A percentile compares a stretch with the other conserved stretches of the same genome.
These are phyloP conservation scores for Pycnococcus provasolii DNA, from an alignment of 139 green algal genomes.

Conservation along the genomic window DNA sequence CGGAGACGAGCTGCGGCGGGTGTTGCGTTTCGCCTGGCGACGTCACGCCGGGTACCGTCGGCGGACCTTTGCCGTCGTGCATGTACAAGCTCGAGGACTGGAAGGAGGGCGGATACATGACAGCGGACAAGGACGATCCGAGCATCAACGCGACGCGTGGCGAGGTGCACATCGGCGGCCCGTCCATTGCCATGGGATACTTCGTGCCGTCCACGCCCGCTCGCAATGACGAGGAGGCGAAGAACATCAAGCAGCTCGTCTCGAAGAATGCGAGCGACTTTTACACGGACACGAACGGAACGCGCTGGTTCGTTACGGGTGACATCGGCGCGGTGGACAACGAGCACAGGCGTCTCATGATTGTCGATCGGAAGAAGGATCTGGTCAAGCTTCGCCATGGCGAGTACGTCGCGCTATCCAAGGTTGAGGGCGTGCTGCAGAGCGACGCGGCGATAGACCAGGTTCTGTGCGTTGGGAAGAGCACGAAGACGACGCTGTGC, in stretches of 20 bases:
- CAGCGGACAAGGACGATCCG: constrained; percentile 4
- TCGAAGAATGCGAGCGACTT: constrained; percentile 16
- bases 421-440: constrained; percentile 27
- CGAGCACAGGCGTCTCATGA: constrained; percentile 29
- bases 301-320: constrained; percentile 38
- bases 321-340: constrained; percentile 33
- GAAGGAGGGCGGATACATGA: constrained; percentile 13
- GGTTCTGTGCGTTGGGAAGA: constrained; percentile 7
- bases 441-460: constrained; percentile 11
- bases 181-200: constrained; percentile 14
- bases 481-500: neutral
- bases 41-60: constrained; percentile 1
- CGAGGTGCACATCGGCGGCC: constrained; percentile 18
- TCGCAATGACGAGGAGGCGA: neutral
- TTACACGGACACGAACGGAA: constrained; percentile 13
- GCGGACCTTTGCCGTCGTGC: neutral
- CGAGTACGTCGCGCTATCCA: constrained; percentile 40
- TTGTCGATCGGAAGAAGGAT: constrained; percentile 44
- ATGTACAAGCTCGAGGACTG: constrained; percentile 7
- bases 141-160: constrained; percentile 16
- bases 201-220: neutral
- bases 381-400: constrained; percentile 40
- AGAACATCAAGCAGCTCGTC: no score
- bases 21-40: neutral
- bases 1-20: constrained; percentile 10